phyloP scores from a whole-genome alignment of 169 alveolate species.

The Plasmodium relictum region DNA sequence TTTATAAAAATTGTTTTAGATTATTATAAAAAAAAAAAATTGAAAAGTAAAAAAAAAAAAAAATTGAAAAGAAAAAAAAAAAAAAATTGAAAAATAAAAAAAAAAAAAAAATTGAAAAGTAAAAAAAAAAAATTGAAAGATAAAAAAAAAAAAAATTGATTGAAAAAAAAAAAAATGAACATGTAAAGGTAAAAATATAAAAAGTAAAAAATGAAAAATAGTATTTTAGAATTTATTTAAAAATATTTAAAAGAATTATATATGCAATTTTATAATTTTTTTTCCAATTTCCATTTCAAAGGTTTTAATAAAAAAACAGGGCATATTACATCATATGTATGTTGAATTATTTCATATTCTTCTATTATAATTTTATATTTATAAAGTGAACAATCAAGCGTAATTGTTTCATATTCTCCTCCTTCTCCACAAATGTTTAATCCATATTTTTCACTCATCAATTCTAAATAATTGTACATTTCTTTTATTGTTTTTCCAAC shows the following conservation, averaged over 20 bases:
- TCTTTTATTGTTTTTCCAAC: constrained; percentile 92
- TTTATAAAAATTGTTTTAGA: no score
- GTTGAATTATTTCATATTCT: constrained; percentile 75
- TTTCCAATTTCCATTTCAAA: constrained; percentile 58
- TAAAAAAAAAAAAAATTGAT: not conserved
- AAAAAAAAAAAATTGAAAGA: not conserved
- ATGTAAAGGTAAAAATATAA: not conserved
- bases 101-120: not conserved
- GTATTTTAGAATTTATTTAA: not conserved
- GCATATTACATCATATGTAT: constrained; percentile 51
- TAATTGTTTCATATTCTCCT: constrained; percentile 99
- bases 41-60: no score
- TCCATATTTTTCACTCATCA: constrained; percentile 90
- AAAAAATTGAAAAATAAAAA: no score
- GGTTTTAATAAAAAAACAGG: constrained; percentile 75
- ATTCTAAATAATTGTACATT: constrained; percentile 79
- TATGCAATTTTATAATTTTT: constrained; percentile 21
- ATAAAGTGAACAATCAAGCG: constrained; percentile 93
- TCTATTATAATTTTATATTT: constrained; percentile 79
- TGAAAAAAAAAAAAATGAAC: not conserved
- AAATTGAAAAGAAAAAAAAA: no score
- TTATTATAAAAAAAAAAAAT: no score
- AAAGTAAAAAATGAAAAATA: not conserved
- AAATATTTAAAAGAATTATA: not conserved
- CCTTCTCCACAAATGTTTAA: constrained; percentile 99